phyloP scores from a whole-genome alignment of 2,329 filamentous ascomycete species.

The Neopestalotiopsis sp. region DNA sequence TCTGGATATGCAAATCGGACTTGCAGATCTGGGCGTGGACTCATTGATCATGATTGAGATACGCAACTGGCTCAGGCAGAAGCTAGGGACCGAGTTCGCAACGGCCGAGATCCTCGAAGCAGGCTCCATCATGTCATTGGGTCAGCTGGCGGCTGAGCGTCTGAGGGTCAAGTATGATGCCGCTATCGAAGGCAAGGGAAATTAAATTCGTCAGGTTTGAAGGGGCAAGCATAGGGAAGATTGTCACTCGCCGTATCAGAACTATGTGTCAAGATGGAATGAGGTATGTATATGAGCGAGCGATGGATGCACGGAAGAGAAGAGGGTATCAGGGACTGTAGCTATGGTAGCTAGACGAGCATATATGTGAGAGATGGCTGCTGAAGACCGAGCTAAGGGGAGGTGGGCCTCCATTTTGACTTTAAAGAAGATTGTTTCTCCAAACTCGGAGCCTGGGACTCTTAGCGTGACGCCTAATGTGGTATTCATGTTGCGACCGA shows the following conservation, averaged over 20 bases:
- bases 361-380: neutral
- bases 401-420: too few relatives aligned
- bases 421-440: too few relatives aligned
- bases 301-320: neutral
- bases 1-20: neutral
- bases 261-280: neutral
- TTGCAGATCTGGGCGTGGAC: constrained; percentile 7
- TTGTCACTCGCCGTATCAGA: neutral
- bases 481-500: too few relatives aligned
- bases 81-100: constrained; percentile 6
- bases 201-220: neutral
- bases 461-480: too few relatives aligned
- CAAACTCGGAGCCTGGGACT: too few relatives aligned
- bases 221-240: neutral
- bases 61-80: constrained; percentile 16
- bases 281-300: neutral
- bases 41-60: constrained; percentile 9
- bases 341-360: neutral
- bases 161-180: neutral
- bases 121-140: neutral
- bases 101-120: neutral
- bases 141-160: neutral
- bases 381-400: too few relatives aligned
- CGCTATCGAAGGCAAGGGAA: neutral
- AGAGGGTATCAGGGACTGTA: neutral